Conservation (phyloP, 805 yeast genomes). For the Saccharomycopsis vini region DNA sequence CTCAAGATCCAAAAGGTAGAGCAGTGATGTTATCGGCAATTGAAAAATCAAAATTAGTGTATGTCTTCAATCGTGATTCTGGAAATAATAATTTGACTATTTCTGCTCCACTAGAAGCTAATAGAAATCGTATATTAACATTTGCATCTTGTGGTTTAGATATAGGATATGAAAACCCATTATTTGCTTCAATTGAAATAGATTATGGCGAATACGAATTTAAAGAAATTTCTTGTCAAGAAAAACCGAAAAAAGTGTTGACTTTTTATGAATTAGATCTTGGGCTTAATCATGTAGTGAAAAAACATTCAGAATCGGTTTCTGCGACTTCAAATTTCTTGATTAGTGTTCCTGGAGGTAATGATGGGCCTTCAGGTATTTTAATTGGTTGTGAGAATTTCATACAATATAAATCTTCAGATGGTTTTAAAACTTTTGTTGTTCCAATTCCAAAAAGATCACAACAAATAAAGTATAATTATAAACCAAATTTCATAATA, state of each 20-base stretch:
- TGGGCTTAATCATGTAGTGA: constrained; percentile 71
- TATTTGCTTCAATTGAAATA: constrained; percentile 72
- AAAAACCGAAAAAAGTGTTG: constrained; percentile 30
- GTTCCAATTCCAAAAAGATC: constrained; percentile 51
- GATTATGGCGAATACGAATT: constrained; percentile 34
- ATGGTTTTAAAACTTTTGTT: constrained; percentile 25
- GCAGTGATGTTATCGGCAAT: constrained; percentile 63
- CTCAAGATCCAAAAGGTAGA: constrained; percentile 63
- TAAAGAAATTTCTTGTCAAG: constrained; percentile 9
- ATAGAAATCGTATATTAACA: constrained; percentile 41
- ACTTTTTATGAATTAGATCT: constrained; percentile 76
- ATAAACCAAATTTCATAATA: constrained; percentile 32
- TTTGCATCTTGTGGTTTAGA: constrained; percentile 53
- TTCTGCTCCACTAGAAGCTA: constrained; percentile 69
- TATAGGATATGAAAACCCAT: constrained; percentile 73
- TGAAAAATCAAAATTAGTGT: constrained; percentile 67
- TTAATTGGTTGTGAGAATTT: constrained; percentile 51
- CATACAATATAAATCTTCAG: constrained; percentile 39
- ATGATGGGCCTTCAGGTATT: constrained; percentile 64
- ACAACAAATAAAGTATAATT: constrained; percentile 16
- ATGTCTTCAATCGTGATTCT: constrained; percentile 45
- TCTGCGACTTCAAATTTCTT: constrained; percentile 39
- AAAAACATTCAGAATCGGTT: constrained; percentile 36
- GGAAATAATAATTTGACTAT: constrained; percentile 37
- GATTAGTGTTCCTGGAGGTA: constrained; percentile 62